Base-by-base conservation (phyloP, 2,329 filamentous ascomycete species). In the Calycina marina region DNA sequence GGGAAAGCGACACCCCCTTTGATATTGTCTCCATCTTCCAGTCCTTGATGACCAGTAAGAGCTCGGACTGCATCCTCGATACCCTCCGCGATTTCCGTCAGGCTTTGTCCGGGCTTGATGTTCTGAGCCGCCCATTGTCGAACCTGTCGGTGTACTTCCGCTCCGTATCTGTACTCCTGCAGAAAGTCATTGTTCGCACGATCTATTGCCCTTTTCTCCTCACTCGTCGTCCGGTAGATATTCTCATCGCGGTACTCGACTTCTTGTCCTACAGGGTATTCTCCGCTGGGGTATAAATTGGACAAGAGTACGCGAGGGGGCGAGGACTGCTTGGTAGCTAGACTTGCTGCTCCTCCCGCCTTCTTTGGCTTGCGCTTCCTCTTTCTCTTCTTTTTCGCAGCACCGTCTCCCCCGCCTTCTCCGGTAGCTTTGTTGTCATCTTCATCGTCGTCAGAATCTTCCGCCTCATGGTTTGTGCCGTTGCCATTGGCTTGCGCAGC, bases 71-170 rank as follows among this genome's bases (percentile, higher is more conserved):
- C 70, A 52, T 88, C 72, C 56, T 92, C 84, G 46, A 93, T 92
- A n/a, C 76, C 77, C 52, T 88, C 77, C 6, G 82, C 81, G 44
- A 92, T 88, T 54, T 85, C 76, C 3, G 77, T 84, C 51, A 93
- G 59, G 5, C 68, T 71, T 65, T 83, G 76, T 29, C 84, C 84
- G 1, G 84, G 84, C 61, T 79, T 79, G 51, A 90, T 81, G 50
- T 67, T 76, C 53, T 77, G 76, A 57, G 83, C 76, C 3, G 80
- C 82, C 68, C 80, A 86, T 55, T 84, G 76, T 31, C 84, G 76
- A 36, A 90, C 83, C 53, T 92, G 80, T 35, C 84, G 74, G 55
- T 93, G 84, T n/a, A 83, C 72, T 58, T 92, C 83, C n/a, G 83
- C 81, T 28, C 73, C 83, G 48, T 86, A 71, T 40, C 84, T 76